These are phyloP conservation scores for Colletotrichum orbiculare DNA, from an alignment of 2,329 filamentous ascomycete genomes.

Conservation along the genomic window DNA sequence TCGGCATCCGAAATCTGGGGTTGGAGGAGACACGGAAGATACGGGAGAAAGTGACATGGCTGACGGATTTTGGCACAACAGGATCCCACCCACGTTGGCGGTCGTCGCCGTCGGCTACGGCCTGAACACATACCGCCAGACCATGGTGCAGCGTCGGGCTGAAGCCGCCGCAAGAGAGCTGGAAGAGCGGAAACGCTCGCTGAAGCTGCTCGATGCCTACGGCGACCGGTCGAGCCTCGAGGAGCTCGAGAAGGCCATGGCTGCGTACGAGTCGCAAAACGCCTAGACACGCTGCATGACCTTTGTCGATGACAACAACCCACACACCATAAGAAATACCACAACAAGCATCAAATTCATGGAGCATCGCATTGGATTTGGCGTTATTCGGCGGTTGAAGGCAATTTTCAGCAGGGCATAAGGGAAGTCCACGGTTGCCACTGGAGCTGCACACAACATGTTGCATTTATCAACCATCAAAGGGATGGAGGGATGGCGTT, in stretches of 20 bases:
- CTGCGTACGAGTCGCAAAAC: slow-evolving; percentile 54
- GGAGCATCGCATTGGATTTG: slow-evolving; percentile 18
- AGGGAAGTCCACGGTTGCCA: not conserved
- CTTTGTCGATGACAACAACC: not conserved
- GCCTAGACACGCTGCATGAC: not conserved
- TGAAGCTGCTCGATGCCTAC: slow-evolving; percentile 60
- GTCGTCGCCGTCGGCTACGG: slow-evolving; percentile 49
- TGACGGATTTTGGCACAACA: slow-evolving; percentile 34
- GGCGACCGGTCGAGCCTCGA: slow-evolving; percentile 61
- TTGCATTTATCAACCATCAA: too few species aligned
- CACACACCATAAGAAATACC: not conserved
- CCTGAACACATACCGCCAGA: slow-evolving; percentile 47
- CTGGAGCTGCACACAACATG: slow-evolving; percentile 6
- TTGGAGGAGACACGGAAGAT: not conserved
- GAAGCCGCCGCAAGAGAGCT: slow-evolving; percentile 48
- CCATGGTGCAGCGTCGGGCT: slow-evolving; percentile 42
- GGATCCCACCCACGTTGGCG: slow-evolving; percentile 47
- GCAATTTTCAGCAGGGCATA: not conserved
- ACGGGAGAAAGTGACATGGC: not conserved
- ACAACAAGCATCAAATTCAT: not conserved
- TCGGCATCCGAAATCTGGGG: slow-evolving; percentile 11
- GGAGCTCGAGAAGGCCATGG: slow-evolving; percentile 59
- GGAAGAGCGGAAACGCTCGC: slow-evolving; percentile 51
- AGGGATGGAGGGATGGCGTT: slow-evolving; percentile 19
- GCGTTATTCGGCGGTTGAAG: slow-evolving; percentile 14